phyloP scores from a whole-genome alignment of 768 basidiomycete genomes.

The Leucocoprinus leucothites region DNA sequence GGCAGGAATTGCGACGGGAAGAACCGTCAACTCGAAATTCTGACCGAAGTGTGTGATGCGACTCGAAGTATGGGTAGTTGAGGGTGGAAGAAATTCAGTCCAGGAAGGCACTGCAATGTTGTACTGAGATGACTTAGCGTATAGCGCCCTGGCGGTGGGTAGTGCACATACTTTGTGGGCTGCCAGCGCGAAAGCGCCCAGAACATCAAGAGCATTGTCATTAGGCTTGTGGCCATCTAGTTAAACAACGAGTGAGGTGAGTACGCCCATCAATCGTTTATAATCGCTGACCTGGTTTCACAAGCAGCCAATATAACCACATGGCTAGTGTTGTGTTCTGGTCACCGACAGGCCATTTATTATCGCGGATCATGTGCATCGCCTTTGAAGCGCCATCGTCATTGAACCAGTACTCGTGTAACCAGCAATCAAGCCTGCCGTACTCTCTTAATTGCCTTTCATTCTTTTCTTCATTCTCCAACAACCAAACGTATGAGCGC shows the following conservation, averaged over 20 bases:
- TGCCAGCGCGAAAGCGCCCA: slow-evolving; percentile 64
- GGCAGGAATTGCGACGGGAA: slow-evolving; percentile 66
- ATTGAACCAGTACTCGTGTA: slow-evolving; percentile 66
- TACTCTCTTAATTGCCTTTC: slow-evolving; percentile 68
- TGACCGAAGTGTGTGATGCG: slow-evolving; percentile 42
- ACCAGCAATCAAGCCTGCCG: slow-evolving; percentile 59
- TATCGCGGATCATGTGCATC: slow-evolving; percentile 33
- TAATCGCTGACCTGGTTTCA: slow-evolving; percentile 49
- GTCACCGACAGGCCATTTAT: slow-evolving; percentile 56
- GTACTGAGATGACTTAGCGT: slow-evolving; percentile 45
- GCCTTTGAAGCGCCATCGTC: slow-evolving; percentile 54
- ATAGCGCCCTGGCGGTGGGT: slow-evolving; percentile 5
- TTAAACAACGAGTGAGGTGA: slow-evolving; percentile 1
- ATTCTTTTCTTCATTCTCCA: slow-evolving; percentile 80
- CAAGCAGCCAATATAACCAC: slow-evolving; percentile 79
- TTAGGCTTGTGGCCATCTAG: slow-evolving; percentile 47
- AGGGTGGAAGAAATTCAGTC: slow-evolving; percentile 42
- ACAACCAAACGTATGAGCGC: slow-evolving; percentile 71
- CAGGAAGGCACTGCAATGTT: slow-evolving; percentile 54
- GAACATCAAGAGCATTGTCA: slow-evolving; percentile 37
- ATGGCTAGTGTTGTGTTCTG: slow-evolving; percentile 58
- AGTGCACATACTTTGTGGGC: slow-evolving; percentile 48
- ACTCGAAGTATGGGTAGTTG: slow-evolving; percentile 17
- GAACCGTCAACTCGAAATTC: slow-evolving; percentile 45
- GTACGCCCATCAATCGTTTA: neutral